Percentiles rank a stretch among this genome's conserved stretches.
These are phyloP conservation scores for Talaromyces stipitatus DNA, from an alignment of 495 filamentous ascomycete genomes.

Conservation along the genomic window DNA sequence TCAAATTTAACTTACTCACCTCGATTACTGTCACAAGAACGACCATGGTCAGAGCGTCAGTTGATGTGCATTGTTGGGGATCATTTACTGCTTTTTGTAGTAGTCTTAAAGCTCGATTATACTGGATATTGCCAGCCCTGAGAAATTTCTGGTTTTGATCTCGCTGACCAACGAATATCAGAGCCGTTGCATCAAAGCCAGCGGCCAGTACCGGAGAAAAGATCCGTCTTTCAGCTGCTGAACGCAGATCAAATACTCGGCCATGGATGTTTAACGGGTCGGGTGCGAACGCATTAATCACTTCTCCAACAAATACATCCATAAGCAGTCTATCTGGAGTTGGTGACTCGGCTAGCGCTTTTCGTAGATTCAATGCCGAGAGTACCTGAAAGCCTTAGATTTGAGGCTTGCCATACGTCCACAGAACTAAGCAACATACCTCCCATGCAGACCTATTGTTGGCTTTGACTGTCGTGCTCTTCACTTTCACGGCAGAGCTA, in stretches of 20 bases:
- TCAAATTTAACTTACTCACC: conserved; percentile 7
- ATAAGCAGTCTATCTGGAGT: conserved; percentile 5
- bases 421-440: background rate
- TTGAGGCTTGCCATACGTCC: background rate
- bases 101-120: conserved; percentile 10
- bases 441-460: background rate
- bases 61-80: conserved; percentile 12
- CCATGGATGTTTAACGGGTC: conserved; percentile 11
- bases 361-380: background rate
- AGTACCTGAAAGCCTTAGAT: background rate
- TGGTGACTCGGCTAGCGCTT: background rate
- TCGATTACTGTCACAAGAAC: conserved; percentile 18
- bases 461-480: background rate
- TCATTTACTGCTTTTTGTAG: conserved; percentile 15
- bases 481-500: background rate
- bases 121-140: conserved; percentile 14
- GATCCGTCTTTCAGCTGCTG: conserved; percentile 15
- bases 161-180: conserved; percentile 17
- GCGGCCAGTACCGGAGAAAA: conserved; percentile 16
- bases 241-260: conserved; percentile 15
- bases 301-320: conserved; percentile 16
- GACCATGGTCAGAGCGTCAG: conserved; percentile 16
- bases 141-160: conserved; percentile 13
- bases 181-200: conserved; percentile 18
- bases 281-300: conserved; percentile 18